Evolutionary conservation across 2,329 filamentous ascomycete genomes (phyloP).

Genomic region (Monosporascus sp.): DNA sequence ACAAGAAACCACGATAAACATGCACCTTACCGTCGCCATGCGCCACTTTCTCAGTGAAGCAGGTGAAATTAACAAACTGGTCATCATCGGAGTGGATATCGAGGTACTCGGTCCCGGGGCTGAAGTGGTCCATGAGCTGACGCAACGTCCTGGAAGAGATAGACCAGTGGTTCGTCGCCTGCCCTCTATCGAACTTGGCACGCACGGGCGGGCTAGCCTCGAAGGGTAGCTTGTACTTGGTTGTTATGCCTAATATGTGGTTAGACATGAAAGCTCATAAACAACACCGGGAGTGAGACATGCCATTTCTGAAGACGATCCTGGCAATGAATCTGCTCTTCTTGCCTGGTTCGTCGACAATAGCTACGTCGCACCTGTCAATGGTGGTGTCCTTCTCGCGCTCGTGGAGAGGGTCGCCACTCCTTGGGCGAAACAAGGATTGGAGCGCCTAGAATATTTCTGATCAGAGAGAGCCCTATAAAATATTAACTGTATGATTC

Average conservation of each 20-base stretch:
- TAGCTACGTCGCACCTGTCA: conserved; percentile 67
- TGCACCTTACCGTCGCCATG: conserved; percentile 53
- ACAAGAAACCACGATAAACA: neutral
- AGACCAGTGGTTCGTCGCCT: conserved; percentile 64
- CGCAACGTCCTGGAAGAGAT: conserved; percentile 67
- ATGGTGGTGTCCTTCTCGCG: conserved; percentile 64
- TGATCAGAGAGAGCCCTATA: neutral
- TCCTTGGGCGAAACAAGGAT: conserved; percentile 67
- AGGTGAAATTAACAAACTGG: conserved; percentile 69
- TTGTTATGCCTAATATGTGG: conserved; percentile 55
- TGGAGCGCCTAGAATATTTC: conserved; percentile 50
- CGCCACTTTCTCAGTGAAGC: conserved; percentile 73
- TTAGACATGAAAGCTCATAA: conserved; percentile 11
- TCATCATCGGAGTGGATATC: conserved; percentile 72
- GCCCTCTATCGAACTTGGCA: conserved; percentile 65
- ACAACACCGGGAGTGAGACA: neutral
- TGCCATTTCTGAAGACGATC: conserved; percentile 69
- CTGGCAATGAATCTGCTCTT: conserved; percentile 71
- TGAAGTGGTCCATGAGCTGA: conserved; percentile 76
- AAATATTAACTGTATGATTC: neutral
- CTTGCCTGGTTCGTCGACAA: conserved; percentile 65
- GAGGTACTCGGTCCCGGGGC: conserved; percentile 72
- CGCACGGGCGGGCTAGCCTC: conserved; percentile 70
- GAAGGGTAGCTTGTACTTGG: conserved; percentile 71
- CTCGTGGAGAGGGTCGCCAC: conserved; percentile 51